phyloP scores from a whole-genome alignment of 2,329 filamentous ascomycete species.

The Chaetomium globosum region DNA sequence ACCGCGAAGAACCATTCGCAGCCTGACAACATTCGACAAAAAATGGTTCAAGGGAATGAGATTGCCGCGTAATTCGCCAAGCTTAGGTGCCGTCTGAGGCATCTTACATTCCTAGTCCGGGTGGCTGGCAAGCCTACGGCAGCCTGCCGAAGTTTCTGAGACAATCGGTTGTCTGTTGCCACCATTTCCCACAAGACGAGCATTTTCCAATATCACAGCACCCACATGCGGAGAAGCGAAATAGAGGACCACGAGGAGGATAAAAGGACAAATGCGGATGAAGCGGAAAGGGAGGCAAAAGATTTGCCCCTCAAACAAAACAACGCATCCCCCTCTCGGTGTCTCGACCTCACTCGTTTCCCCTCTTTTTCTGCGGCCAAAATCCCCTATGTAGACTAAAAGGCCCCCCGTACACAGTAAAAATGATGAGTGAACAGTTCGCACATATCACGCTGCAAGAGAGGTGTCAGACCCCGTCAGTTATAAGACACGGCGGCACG shows the following conservation, averaged over 20 bases:
- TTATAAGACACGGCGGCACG: not conserved
- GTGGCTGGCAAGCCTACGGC: slow-evolving; percentile 7
- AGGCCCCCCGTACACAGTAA: not conserved
- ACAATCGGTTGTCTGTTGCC: not conserved
- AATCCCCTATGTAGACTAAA: not conserved
- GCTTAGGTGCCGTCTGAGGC: not conserved
- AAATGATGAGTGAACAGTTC: not conserved
- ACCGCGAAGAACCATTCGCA: not conserved
- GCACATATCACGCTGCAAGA: slow-evolving; percentile 11
- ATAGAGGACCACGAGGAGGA: not conserved
- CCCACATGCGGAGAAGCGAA: not conserved
- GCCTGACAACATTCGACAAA: not conserved
- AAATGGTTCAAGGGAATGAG: not conserved
- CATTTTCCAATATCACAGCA: not conserved
- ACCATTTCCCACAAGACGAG: not conserved
- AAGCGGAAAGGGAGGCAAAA: not conserved
- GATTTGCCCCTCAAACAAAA: not conserved
- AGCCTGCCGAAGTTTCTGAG: not conserved
- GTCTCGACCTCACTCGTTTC: not conserved
- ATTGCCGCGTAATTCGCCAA: not conserved
- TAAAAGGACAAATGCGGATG: not conserved
- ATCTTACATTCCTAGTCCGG: not conserved
- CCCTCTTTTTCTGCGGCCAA: too few relatives aligned
- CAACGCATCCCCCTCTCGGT: too few relatives aligned
- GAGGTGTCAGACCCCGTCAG: not conserved